phyloP scores from a whole-genome alignment of 257 asterid genomes.

The Primulina eburnea region DNA sequence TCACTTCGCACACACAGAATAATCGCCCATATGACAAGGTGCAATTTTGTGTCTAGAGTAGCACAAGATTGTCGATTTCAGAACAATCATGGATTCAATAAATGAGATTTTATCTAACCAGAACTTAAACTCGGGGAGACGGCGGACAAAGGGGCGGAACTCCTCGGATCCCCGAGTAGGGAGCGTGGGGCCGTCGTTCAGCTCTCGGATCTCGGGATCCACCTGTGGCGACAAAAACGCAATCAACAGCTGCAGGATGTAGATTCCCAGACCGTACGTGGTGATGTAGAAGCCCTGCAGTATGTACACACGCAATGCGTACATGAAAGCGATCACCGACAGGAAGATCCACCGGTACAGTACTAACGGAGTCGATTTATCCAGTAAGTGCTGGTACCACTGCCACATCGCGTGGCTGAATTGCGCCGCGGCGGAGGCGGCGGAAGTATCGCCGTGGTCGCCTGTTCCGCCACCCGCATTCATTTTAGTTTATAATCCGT shows the following conservation, averaged over 20 bases:
- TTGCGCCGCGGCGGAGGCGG: constrained; percentile 41
- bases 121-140: constrained; percentile 93
- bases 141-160: constrained; percentile 76
- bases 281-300: constrained; percentile 86
- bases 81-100: not conserved
- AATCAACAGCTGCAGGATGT: constrained; percentile 79
- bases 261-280: constrained; percentile 91
- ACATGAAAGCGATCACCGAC: constrained; percentile 51
- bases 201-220: constrained; percentile 78
- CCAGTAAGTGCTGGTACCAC: constrained; percentile 79
- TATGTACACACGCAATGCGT: constrained; percentile 66
- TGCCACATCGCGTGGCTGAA: constrained; percentile 52
- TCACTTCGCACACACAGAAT: too few relatives aligned
- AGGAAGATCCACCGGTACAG: constrained; percentile 71
- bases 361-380: constrained; percentile 61
- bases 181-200: constrained; percentile 63
- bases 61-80: constrained; percentile 5
- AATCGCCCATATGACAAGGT: too few relatives aligned
- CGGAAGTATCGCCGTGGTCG: constrained; percentile 33
- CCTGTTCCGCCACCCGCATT: constrained; percentile 61
- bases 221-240: constrained; percentile 97
- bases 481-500: too few relatives aligned
- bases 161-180: constrained; percentile 56
- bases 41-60: not conserved
- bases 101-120: constrained; percentile 44